Base-by-base conservation (phyloP, 1,284 basidiomycete species). In the Cutaneotrichosporon curvatum region DNA sequence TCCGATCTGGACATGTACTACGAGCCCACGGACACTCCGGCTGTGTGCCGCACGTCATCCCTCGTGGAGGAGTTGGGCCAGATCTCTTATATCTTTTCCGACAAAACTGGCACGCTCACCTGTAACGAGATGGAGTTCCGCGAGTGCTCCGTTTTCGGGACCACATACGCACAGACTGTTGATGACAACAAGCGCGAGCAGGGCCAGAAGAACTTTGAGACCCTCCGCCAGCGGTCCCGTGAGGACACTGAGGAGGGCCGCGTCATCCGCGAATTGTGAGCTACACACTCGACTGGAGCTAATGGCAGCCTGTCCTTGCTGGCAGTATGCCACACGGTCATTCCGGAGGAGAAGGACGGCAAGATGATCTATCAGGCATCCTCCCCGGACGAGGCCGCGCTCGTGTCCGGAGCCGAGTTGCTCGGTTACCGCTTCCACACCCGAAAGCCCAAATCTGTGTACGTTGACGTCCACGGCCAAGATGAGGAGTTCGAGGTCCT, bases 121-220 rank as follows among this genome's bases (percentile, higher is more conserved):
- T 80, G 89, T 50, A 98, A 98, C 73, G 87, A 95, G 72, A 98
- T 98, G 95, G 91, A 97, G 72, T 98, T 98, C 72, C 81, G 83
- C 21, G 85, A 87, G 68, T 95, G 87, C 63, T 85, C 82, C 39
- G 83, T 98, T 47, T 90, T 80, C 15, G 95, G 95, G 3, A 79
- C 84, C 7, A 84, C 84, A 20, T 98, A 96, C 69, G 84, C 90
- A 0, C 91, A 94, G 54, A 77, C 80, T 8, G 85, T 92, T 5
- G 89, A 92, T 60, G 89, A 92, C 57, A 77, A 79, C 59, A 84
- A 83, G 67, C 78, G 83, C 19, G 81, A 79, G 8, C 81, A 78
- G 49, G 73, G 72, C 7, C 68, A 74, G 53, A 67, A 68, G 54
- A 72, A 59, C 5, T 73, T 73, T 40, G 69, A 70, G 23, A 57